These are phyloP conservation scores for Rutstroemia sp. DNA, from an alignment of 2,329 filamentous ascomycete genomes.

Conservation along the genomic window DNA sequence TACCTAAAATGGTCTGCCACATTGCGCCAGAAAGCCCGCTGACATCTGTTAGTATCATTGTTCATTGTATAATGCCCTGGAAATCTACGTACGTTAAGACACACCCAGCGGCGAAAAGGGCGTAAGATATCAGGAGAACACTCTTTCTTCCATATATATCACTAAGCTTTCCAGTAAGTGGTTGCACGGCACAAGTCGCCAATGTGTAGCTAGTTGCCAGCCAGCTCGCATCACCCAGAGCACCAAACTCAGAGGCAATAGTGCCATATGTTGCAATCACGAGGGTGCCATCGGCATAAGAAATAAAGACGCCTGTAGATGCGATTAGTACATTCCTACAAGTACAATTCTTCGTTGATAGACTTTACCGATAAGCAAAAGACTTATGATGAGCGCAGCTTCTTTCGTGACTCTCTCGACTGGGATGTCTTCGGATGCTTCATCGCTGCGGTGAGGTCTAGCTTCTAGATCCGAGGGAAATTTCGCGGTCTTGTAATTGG, in stretches of 20 bases:
- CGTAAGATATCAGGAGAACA: slow-evolving; percentile 34
- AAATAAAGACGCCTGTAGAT: slow-evolving; percentile 51
- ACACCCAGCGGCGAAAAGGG: slow-evolving; percentile 57
- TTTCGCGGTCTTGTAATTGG: slow-evolving; percentile 10
- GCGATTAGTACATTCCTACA: not conserved
- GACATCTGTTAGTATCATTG: slow-evolving; percentile 26
- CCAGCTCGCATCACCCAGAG: slow-evolving; percentile 50
- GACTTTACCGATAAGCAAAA: slow-evolving; percentile 19
- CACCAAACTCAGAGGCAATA: slow-evolving; percentile 54
- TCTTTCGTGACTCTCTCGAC: not conserved
- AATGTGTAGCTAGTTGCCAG: slow-evolving; percentile 57
- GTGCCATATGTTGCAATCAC: slow-evolving; percentile 58
- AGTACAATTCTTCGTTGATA: not conserved
- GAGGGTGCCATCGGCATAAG: slow-evolving; percentile 55
- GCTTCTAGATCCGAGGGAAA: slow-evolving; percentile 1
- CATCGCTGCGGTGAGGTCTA: not conserved
- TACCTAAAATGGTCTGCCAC: slow-evolving; percentile 61
- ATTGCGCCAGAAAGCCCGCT: slow-evolving; percentile 54
- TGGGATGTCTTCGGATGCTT: not conserved
- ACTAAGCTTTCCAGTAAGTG: slow-evolving; percentile 62
- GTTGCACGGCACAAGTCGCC: slow-evolving; percentile 68
- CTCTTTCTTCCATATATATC: slow-evolving; percentile 40
- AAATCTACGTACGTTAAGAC: slow-evolving; percentile 9
- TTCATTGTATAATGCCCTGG: not conserved
- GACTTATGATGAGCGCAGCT: slow-evolving; percentile 14